phyloP scores from a whole-genome alignment of 352 stramenopile species.

The Pythium monospermum region DNA sequence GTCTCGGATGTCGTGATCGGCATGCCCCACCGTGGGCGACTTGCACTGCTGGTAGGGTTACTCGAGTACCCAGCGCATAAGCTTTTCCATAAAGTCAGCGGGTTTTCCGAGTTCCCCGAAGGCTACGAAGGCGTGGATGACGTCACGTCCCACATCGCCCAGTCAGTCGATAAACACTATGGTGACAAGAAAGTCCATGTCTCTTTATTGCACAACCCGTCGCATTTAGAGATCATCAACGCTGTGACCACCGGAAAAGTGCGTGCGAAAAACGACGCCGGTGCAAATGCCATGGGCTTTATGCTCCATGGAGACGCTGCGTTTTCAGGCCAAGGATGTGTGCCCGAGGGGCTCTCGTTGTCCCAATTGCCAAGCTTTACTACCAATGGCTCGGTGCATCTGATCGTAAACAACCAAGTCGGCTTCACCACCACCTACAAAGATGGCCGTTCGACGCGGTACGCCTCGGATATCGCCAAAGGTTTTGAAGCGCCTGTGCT shows the following conservation, averaged over 20 bases:
- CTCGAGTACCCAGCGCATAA: constrained; percentile 80
- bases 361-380: constrained; percentile 75
- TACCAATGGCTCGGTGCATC: constrained; percentile 73
- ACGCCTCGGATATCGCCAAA: constrained; percentile 84
- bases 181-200: constrained; percentile 55
- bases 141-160: constrained; percentile 84
- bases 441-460: constrained; percentile 74
- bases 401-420: constrained; percentile 90
- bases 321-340: constrained; percentile 83
- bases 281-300: constrained; percentile 66
- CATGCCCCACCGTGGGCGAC: constrained; percentile 80
- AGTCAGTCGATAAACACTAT: constrained; percentile 65
- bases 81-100: constrained; percentile 80
- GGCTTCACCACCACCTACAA: constrained; percentile 86
- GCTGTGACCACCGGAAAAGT: constrained; percentile 80
- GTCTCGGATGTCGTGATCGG: constrained; percentile 80
- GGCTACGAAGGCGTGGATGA: constrained; percentile 67
- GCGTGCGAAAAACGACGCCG: constrained; percentile 70
- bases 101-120: constrained; percentile 65
- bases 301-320: constrained; percentile 85
- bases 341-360: constrained; percentile 69
- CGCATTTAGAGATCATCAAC: constrained; percentile 88
- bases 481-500: constrained; percentile 74
- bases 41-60: constrained; percentile 69
- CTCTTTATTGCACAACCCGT: constrained; percentile 85